Percentiles rank a stretch among this genome's conserved stretches.
These are phyloP conservation scores for Phyllosticta citrichinensis DNA, from an alignment of 2,329 filamentous ascomycete genomes.

Conservation along the genomic window DNA sequence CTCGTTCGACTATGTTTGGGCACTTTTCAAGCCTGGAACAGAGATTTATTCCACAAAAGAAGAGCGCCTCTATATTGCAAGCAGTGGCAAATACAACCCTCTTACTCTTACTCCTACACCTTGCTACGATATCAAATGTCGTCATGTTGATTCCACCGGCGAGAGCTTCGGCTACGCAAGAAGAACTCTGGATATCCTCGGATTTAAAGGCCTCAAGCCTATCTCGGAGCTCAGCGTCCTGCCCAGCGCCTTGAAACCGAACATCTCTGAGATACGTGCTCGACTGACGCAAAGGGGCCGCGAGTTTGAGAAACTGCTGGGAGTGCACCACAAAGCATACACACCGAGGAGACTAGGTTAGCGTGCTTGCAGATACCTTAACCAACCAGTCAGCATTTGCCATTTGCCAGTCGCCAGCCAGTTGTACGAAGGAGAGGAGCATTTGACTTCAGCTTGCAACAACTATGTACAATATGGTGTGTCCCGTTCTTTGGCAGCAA, in stretches of 20 bases:
- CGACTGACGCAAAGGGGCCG: neutral
- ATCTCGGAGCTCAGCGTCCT: conserved; percentile 19
- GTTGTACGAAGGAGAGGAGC: too few relatives aligned
- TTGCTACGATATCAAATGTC: conserved; percentile 12
- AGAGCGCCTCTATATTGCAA: conserved; percentile 12
- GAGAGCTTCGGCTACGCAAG: conserved; percentile 14
- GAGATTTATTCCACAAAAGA: conserved; percentile 17
- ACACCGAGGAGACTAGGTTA: too few relatives aligned
- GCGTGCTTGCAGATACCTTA: too few relatives aligned
- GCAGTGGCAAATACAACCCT: conserved; percentile 12
- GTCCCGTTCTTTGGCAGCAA: too few relatives aligned
- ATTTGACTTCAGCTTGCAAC: too few relatives aligned
- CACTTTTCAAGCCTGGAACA: conserved; percentile 15
- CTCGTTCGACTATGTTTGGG: conserved; percentile 13
- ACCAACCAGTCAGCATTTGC: too few relatives aligned
- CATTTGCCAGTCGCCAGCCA: too few relatives aligned
- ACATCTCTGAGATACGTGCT: neutral
- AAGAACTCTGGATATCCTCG: conserved; percentile 14
- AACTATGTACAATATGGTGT: too few relatives aligned
- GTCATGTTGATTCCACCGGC: conserved; percentile 19
- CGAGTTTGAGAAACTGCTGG: conserved; percentile 10
- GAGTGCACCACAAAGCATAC: neutral
- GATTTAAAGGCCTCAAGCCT: conserved; percentile 27
- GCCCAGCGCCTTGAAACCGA: conserved; percentile 3
- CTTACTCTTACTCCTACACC: too few relatives aligned